Evolutionary conservation across 176 grass and related monocot genomes (phyloP).

Genomic region (Oryza longistaminata): DNA sequence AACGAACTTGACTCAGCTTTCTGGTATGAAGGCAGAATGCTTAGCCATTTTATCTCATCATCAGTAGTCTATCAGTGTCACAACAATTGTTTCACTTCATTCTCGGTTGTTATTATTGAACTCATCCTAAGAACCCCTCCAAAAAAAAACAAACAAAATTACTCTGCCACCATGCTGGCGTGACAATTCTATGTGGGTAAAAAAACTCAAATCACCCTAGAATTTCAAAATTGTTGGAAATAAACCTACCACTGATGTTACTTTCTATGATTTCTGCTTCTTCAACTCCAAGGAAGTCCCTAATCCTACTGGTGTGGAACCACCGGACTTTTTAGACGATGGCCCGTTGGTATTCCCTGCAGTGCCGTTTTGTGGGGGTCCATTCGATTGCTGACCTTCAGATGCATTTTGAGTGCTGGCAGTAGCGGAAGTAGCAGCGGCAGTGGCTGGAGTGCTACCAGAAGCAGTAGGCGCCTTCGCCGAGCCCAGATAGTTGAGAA

Average conservation of each 20-base stretch:
- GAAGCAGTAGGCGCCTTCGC: background rate
- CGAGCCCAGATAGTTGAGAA: conserved; percentile 72
- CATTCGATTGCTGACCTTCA: conserved; percentile 22
- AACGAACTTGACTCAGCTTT: background rate
- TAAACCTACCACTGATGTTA: background rate
- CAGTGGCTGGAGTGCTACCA: background rate
- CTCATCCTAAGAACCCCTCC: conserved; percentile 17
- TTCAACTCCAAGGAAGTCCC: conserved; percentile 74
- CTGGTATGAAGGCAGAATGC: background rate
- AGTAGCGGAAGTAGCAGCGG: conserved; percentile 17
- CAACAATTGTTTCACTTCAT: conserved; percentile 22
- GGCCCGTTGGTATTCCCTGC: conserved; percentile 26
- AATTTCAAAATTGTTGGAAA: conserved; percentile 35
- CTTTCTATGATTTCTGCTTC: conserved; percentile 68
- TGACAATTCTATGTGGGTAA: conserved; percentile 40
- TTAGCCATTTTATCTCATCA: conserved; percentile 38
- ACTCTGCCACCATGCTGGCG: conserved; percentile 31
- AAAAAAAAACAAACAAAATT: conserved; percentile 32
- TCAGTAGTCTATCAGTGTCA: conserved; percentile 25
- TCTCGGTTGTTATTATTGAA: conserved; percentile 41
- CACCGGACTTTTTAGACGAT: conserved; percentile 17
- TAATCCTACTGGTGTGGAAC: conserved; percentile 67
- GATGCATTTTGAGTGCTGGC: conserved; percentile 28
- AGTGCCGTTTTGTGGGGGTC: conserved; percentile 35
- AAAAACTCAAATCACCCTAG: conserved; percentile 24